Conservation (phyloP, 352 stramenopile genomes). For the Globisporangium viniferum region DNA sequence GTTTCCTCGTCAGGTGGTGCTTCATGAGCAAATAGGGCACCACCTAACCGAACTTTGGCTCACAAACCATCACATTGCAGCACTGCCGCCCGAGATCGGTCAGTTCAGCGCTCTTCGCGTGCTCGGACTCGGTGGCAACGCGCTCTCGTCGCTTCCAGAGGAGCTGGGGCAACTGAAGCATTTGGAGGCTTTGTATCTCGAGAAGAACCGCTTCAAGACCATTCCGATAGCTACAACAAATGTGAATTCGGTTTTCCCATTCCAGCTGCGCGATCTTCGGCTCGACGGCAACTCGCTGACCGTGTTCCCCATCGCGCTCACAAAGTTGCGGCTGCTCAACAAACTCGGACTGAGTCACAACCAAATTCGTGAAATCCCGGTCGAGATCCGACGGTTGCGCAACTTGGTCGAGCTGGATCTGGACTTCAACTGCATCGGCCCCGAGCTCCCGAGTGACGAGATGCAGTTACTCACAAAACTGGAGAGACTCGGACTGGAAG, state of each 20-base stretch:
- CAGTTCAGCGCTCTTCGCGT: constrained; percentile 45
- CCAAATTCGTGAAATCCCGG: constrained; percentile 32
- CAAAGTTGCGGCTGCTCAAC: constrained; percentile 50
- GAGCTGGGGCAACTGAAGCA: constrained; percentile 29
- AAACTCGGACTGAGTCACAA: constrained; percentile 63
- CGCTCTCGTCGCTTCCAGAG: constrained; percentile 38
- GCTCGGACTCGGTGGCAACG: constrained; percentile 59
- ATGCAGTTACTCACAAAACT: constrained; percentile 41
- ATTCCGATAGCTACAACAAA: constrained; percentile 26
- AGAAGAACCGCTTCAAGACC: constrained; percentile 50
- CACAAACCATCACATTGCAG: constrained; percentile 52
- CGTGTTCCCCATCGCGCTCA: constrained; percentile 46
- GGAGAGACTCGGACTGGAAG: constrained; percentile 58
- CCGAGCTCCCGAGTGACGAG: constrained; percentile 29
- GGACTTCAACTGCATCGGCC: constrained; percentile 55
- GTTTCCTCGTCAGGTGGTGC: constrained; percentile 40
- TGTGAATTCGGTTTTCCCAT: constrained; percentile 24
- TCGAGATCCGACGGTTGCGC: constrained; percentile 44
- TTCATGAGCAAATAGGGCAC: constrained; percentile 26
- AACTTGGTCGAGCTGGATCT: constrained; percentile 69
- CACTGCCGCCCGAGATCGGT: constrained; percentile 44
- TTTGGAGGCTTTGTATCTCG: constrained; percentile 62
- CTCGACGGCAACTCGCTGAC: constrained; percentile 54
- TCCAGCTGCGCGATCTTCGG: constrained; percentile 39
- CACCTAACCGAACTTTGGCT: constrained; percentile 59